Base-by-base conservation (phyloP, 306 rosid genomes). In the Acacia confusa region DNA sequence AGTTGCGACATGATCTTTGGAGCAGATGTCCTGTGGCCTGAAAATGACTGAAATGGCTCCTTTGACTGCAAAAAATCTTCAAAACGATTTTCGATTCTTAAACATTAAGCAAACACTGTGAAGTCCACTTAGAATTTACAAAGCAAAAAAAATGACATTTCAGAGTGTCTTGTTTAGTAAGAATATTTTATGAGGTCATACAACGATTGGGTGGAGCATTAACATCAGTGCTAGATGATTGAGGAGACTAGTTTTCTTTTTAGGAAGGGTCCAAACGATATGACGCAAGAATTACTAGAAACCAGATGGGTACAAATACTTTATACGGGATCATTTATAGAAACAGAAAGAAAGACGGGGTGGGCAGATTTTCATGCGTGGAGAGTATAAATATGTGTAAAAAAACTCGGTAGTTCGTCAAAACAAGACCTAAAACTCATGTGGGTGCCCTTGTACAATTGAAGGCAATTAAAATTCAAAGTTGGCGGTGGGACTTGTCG, bases 41-140 rank as follows among this genome's bases (percentile, higher is more conserved):
- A 88, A 81, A 92, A 84, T 1, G 97, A 80, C 5, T 88, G 73
- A n/a, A 92, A 88, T 82, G 97, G 88, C 78, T 96, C 94, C 94
- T 92, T 89, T 9, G 96, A 88, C 85, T 87, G 90, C 48, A 95
- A 53, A 55, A 85, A 77, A 43, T 92, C 98, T 95, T 60, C 43
- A 76, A 24, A 47, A 81, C 75, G 24, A 53, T 64, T 85, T 79
- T 70, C 58, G 44, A 55, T 45, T 16, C 76, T 76, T 74, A 55
- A 25, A 7, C 45, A 58, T 48, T 53, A 83, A 72, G 82, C 85
- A 69, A 38, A 77, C 41, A 77, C 41, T 44, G 58, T 50, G 78
- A 74, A 82, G 76, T 32, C 7, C 79, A 78, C 44, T 72, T 67
- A 44, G 52, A 69, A 55, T 72, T 74, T 78, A 41, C 34, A 70